A percentile compares a stretch with the other conserved stretches of the same genome.
Evolutionary conservation across 768 basidiomycete genomes (phyloP).

Genomic region (Podaxis sp.): DNA sequence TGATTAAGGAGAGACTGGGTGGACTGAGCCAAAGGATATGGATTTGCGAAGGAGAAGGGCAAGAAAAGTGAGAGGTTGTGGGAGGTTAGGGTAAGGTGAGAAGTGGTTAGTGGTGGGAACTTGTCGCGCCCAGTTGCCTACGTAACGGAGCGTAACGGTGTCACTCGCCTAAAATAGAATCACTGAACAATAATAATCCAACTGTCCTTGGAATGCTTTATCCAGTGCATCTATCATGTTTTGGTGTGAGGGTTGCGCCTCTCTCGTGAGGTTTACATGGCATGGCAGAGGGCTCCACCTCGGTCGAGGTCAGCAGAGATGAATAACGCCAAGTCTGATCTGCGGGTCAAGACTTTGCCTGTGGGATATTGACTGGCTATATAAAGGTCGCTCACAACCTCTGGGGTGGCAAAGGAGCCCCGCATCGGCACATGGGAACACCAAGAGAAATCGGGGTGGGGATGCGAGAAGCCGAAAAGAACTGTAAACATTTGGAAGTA

Average conservation of each 20-base stretch:
- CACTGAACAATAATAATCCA: not conserved
- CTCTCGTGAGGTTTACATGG: not conserved
- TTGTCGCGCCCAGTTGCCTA: not conserved
- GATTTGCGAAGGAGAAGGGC: not conserved
- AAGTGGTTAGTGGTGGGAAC: not conserved
- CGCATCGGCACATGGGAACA: not conserved
- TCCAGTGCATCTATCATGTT: not conserved
- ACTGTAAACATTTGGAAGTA: not conserved
- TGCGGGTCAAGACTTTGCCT: not conserved
- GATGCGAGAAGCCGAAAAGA: not conserved
- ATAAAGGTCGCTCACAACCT: not conserved
- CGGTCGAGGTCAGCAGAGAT: not conserved
- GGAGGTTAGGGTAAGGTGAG: not conserved
- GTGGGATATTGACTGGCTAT: not conserved
- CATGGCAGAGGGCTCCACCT: not conserved
- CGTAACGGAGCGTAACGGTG: not conserved
- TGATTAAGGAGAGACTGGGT: constrained; percentile 6
- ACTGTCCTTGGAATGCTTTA: not conserved
- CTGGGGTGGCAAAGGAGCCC: not conserved
- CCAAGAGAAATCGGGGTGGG: not conserved
- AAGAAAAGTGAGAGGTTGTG: not conserved
- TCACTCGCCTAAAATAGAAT: not conserved
- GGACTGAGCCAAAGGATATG: not conserved
- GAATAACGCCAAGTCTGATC: not conserved
- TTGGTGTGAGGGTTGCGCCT: not conserved